phyloP scores from a whole-genome alignment of 345 rosid species.

The Clarkia xantiana region DNA sequence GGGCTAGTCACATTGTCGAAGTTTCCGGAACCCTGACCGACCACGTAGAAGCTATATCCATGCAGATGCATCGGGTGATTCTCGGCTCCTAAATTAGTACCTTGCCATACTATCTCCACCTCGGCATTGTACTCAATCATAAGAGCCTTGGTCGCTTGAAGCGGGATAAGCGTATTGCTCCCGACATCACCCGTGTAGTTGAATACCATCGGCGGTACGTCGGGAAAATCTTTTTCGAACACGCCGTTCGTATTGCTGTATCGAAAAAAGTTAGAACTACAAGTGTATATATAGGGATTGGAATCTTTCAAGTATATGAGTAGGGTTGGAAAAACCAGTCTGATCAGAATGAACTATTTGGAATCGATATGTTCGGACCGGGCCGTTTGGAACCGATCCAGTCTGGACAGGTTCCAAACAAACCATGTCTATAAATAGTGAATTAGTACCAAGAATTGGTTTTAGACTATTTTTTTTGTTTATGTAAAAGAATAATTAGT shows the following conservation, averaged over 20 bases:
- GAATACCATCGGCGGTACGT: neutral
- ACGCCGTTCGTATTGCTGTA: slow-evolving; percentile 6
- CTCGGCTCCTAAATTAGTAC: slow-evolving; percentile 21
- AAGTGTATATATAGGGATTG: neutral
- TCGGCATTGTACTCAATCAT: slow-evolving; percentile 11
- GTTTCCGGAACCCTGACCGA: slow-evolving; percentile 9
- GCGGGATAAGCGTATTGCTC: neutral
- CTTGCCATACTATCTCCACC: slow-evolving; percentile 33
- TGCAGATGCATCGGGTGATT: slow-evolving; percentile 20
- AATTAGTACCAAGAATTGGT: no score
- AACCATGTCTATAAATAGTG: no score
- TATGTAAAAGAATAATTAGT: no score
- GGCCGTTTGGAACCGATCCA: no score
- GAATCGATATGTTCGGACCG: no score
- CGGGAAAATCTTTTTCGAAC: slow-evolving; percentile 3
- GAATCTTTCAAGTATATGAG: no score
- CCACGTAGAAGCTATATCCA: slow-evolving; percentile 15
- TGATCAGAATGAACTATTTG: no score
- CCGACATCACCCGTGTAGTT: slow-evolving; percentile 4
- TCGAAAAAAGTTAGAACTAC: neutral
- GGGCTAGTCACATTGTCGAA: slow-evolving; percentile 12
- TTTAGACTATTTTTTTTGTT: no score
- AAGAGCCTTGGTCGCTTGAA: slow-evolving; percentile 13
- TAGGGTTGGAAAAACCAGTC: no score
- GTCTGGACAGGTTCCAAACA: no score